Conservation (phyloP, 768 basidiomycete genomes). For the Hygrophoropsis aurantiaca region DNA sequence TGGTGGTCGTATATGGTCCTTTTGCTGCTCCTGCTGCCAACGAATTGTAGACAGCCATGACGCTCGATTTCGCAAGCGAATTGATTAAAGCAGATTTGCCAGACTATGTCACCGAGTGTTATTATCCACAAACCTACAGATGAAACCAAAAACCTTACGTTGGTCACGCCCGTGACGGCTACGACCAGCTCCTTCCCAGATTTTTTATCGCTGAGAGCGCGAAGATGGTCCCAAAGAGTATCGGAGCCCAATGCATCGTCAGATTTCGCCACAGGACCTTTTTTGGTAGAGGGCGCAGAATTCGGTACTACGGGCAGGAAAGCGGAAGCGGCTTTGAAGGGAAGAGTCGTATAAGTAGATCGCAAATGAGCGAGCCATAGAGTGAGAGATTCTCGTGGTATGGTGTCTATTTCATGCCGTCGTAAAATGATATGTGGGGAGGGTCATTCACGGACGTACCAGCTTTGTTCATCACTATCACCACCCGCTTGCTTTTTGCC, state of each 20-base stretch:
- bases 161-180: conserved; percentile 82
- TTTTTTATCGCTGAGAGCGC: conserved; percentile 47
- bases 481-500: conserved; percentile 44
- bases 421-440: neutral
- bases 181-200: conserved; percentile 53
- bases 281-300: conserved; percentile 37
- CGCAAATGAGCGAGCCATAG: conserved; percentile 70
- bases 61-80: conserved; percentile 56
- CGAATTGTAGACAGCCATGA: conserved; percentile 54
- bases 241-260: conserved; percentile 66
- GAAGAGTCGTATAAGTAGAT: conserved; percentile 56
- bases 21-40: conserved; percentile 47
- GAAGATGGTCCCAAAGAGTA: conserved; percentile 48
- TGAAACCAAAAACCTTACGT: conserved; percentile 48
- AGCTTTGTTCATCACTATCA: conserved; percentile 84
- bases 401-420: conserved; percentile 53
- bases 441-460: conserved; percentile 48
- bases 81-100: conserved; percentile 89
- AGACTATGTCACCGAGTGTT: conserved; percentile 40
- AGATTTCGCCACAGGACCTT: conserved; percentile 39
- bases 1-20: conserved; percentile 69
- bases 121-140: neutral
- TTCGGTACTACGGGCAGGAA: conserved; percentile 49
- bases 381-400: conserved; percentile 72
- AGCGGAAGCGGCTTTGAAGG: conserved; percentile 72